Conservation (phyloP, 2,329 filamentous ascomycete genomes). For the Aspergillus sp. region DNA sequence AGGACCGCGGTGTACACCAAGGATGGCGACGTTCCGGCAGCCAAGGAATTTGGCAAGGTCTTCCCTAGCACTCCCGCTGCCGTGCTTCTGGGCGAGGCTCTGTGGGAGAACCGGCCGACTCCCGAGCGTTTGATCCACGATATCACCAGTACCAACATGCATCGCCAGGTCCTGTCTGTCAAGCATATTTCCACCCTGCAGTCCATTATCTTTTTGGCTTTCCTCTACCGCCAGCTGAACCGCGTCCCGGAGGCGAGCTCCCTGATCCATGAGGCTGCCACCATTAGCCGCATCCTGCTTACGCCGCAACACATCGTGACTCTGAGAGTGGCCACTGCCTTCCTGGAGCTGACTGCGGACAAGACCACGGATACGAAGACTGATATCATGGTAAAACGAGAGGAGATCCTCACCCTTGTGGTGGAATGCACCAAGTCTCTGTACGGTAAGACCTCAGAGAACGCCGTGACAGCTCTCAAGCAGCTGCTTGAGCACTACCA, state of each 20-base stretch:
- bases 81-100: constrained; percentile 40
- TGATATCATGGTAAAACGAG: constrained; percentile 29
- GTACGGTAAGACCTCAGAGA: constrained; percentile 38
- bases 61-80: constrained; percentile 39
- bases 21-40: constrained; percentile 30
- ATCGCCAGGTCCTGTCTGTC: constrained; percentile 19
- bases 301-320: constrained; percentile 37
- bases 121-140: constrained; percentile 21
- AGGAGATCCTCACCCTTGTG: constrained; percentile 39
- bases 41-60: constrained; percentile 38
- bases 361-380: constrained; percentile 18
- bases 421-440: constrained; percentile 42
- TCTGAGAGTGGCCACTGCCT: constrained; percentile 36
- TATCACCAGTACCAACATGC: constrained; percentile 21
- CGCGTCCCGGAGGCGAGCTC: constrained; percentile 20
- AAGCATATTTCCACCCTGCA: constrained; percentile 41
- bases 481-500: constrained; percentile 41
- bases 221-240: constrained; percentile 30
- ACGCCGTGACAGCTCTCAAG: constrained; percentile 37
- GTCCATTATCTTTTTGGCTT: constrained; percentile 38
- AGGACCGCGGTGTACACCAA: constrained; percentile 33
- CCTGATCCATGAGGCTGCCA: constrained; percentile 38
- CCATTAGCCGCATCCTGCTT: constrained; percentile 30
- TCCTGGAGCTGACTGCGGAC: constrained; percentile 37
- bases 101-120: constrained; percentile 34